Evolutionary conservation across 1,139 yeast species (phyloP), one percentile per base, ranked within the genome.

Genomic region (Kodamaea sp.): DNA sequence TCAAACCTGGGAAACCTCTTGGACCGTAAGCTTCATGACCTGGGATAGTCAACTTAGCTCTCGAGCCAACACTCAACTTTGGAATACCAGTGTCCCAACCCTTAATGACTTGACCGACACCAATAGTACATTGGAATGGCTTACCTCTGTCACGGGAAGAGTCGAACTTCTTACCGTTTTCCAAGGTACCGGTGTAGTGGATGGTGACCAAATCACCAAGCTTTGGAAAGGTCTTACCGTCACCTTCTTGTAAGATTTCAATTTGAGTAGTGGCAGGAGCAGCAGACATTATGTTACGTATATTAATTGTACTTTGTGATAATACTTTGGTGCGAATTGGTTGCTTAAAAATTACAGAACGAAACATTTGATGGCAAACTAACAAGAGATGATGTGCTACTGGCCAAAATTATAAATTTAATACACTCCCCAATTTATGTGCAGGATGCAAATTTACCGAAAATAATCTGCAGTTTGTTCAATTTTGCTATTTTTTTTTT

Each of bases 11-110:
- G 80, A 85, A 87, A 36, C 97, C 97, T 65, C 95, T 83, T 49
- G 79, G 75, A 47, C 97, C 97, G 68, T 92, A 92, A 50, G 95
- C 98, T 66, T 87, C 84, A 56, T 84, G 82, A 46, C 96, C 92
- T 53, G 97, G 95, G 56, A 90, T 88, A 54, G 94, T 88, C 62
- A 92, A 74, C 61, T 84, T 78, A 40, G 97, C 95, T 72, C 84
- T 84, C 66, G 94, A 88, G 53, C 97, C 97, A 43, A 89, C 76
- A 42, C 95, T 84, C 65, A 92, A 78, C 66, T 88, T 82, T 43
- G 95, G 96, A 60, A 88, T 86, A 48, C 84, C 95, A 59, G 80
- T 85, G 62, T 90, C 97, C 97, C 97, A 90, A 48, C 97, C 97
- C 57, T 79, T 78, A 68, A 90, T 90, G 50, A 90, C 97, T 70